These are phyloP conservation scores for Fonsecaea pugnacius DNA, from an alignment of 2,329 filamentous ascomycete genomes.

Conservation along the genomic window DNA sequence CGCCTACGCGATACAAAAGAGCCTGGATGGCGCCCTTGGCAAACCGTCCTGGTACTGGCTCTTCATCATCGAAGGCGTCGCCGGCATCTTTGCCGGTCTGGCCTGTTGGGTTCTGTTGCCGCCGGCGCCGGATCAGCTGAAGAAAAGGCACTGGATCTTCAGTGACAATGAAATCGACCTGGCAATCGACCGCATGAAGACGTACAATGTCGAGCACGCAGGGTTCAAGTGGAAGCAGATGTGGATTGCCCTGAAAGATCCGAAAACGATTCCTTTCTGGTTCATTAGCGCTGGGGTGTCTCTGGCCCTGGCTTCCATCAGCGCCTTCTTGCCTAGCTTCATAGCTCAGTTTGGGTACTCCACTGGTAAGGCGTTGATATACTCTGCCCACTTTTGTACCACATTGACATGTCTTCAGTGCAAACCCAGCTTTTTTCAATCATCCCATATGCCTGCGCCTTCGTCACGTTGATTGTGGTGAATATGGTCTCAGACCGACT, in stretches of 20 bases:
- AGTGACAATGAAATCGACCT: conserved; percentile 1
- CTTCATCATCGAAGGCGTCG: conserved; percentile 69
- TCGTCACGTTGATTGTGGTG: conserved; percentile 16
- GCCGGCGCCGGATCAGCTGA: conserved; percentile 6
- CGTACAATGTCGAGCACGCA: conserved; percentile 18
- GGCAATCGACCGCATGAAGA: conserved; percentile 6
- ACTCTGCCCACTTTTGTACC: not conserved
- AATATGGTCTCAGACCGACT: conserved; percentile 17
- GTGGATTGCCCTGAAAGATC: conserved; percentile 14
- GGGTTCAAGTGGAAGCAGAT: conserved; percentile 18
- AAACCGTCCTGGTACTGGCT: conserved; percentile 66
- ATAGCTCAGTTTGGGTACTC: conserved; percentile 25
- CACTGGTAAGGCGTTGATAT: conserved; percentile 10
- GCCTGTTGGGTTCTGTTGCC: conserved; percentile 3
- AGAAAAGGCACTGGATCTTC: conserved; percentile 15
- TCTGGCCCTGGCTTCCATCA: conserved; percentile 16
- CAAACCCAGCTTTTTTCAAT: conserved; percentile 25
- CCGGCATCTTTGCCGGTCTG: conserved; percentile 2
- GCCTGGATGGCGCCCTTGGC: conserved; percentile 60
- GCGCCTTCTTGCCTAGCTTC: conserved; percentile 27
- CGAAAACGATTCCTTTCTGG: conserved; percentile 15
- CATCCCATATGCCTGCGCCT: conserved; percentile 27
- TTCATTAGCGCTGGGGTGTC: conserved; percentile 3
- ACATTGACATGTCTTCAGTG: conserved; percentile 7
- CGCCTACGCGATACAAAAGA: conserved; percentile 65